Evolutionary conservation across 345 rosid species (phyloP).

Genomic region (Citrus australasica): DNA sequence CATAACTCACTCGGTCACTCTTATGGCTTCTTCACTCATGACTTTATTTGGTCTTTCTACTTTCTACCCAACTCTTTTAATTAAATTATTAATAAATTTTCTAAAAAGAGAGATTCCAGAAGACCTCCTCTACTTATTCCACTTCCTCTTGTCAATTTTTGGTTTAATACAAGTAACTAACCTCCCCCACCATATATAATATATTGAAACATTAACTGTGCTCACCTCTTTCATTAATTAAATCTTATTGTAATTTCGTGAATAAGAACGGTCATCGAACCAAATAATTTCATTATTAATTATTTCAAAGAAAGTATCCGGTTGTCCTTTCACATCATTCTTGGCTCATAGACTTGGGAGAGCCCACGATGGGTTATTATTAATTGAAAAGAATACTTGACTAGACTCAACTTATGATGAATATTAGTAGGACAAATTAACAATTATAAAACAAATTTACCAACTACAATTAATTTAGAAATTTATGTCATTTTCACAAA

Average conservation of each 20-base stretch:
- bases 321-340: neutral
- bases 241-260: neutral
- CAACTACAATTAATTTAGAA: neutral
- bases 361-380: neutral
- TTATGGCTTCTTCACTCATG: neutral
- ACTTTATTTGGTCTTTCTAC: neutral
- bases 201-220: neutral
- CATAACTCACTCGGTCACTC: neutral
- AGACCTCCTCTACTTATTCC: slow-evolving; percentile 19
- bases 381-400: neutral
- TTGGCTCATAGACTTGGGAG: neutral
- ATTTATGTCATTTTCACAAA: slow-evolving; percentile 10
- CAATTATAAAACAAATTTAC: neutral
- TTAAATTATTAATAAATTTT: neutral
- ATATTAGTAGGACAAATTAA: neutral
- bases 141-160: slow-evolving; percentile 28
- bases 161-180: slow-evolving; percentile 2
- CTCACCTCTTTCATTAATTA: neutral
- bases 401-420: neutral
- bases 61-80: neutral
- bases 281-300: neutral
- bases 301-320: neutral
- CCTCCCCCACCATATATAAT: slow-evolving; percentile 12
- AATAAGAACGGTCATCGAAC: neutral
- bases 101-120: slow-evolving; percentile 19